phyloP scores from a whole-genome alignment of 305 asterid genomes.

The Striga hermonthica region DNA sequence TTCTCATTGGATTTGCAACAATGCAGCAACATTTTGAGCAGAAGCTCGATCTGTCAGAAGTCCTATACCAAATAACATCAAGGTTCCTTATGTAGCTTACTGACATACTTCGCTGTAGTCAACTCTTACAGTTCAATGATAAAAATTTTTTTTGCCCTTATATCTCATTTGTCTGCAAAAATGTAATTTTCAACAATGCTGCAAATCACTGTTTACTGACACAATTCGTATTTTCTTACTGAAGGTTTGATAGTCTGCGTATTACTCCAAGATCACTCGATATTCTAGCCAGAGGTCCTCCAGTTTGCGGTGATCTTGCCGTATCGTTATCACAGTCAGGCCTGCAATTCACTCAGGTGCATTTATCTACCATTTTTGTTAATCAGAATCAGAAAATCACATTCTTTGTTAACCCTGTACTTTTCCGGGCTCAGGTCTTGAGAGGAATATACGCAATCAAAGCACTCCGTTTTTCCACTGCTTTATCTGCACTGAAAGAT shows the following conservation, averaged over 20 bases:
- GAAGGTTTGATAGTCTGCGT: slow-evolving; percentile 98
- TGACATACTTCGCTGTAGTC: slow-evolving; percentile 6
- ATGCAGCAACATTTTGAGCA: slow-evolving; percentile 99
- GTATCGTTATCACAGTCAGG: slow-evolving; percentile 97
- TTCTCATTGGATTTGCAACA: slow-evolving; percentile 93
- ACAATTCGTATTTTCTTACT: slow-evolving; percentile 33
- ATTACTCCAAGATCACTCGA: slow-evolving; percentile 98
- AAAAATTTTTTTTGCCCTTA: slow-evolving; percentile 16
- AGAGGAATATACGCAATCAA: slow-evolving; percentile 91
- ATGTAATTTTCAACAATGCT: slow-evolving; percentile 24
- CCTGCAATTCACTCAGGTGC: slow-evolving; percentile 95
- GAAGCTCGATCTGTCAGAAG: slow-evolving; percentile 96
- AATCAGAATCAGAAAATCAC: slow-evolving; percentile 20
- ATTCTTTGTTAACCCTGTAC: slow-evolving; percentile 22
- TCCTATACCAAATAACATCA: slow-evolving; percentile 95
- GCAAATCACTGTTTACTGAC: slow-evolving; percentile 25
- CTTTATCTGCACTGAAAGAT: slow-evolving; percentile 89
- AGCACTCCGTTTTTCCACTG: slow-evolving; percentile 96
- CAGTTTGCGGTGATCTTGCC: slow-evolving; percentile 99
- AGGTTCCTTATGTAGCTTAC: slow-evolving; percentile 49
- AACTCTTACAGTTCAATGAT: slow-evolving; percentile 26
- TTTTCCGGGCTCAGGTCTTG: slow-evolving; percentile 56
- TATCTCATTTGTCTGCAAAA: slow-evolving; percentile 23
- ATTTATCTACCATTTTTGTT: slow-evolving; percentile 25
- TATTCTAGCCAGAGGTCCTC: slow-evolving; percentile 95